Evolutionary conservation across 2,329 filamentous ascomycete species (phyloP), one percentile per base, ranked within the genome.

Genomic region (Plectosphaerella plurivora): DNA sequence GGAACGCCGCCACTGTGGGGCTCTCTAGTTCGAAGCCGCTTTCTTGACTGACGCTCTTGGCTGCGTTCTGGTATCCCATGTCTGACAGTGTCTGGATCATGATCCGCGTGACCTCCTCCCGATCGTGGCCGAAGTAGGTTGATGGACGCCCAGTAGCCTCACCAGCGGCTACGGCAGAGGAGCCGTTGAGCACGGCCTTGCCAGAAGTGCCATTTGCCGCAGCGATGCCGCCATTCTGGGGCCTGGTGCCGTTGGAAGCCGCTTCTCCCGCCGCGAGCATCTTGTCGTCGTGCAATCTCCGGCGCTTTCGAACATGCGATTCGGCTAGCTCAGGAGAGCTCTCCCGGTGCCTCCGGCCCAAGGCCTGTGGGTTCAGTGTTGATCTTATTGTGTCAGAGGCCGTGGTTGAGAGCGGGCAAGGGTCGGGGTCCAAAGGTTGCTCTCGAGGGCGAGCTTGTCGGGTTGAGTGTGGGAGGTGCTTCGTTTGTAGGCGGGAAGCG

Each of bases 31-130:
- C 84, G 66, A 83, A 96, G 1, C 91, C 92, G 64, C 93, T 97
- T 68, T 95, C 89, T 55, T 81, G 78, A 63, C 83, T 87, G 53
- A 99, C 75, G 55, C 80, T 84, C 45, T 83, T 78, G 22, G 94
- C 93, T 12, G 93, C 89, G 12, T 77, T 76, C 54, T 84, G 77
- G 65, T 97, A 97, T 3, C 94, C 94, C 73, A 99, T 79, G 67
- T 97, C 93, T 22, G 85, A 83, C 58, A 99, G 73, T 36, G 91
- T 89, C 70, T 99, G 94, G 63, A 99, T 94, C 61, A 99, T 72
- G 57, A 97, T 88, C 51, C 94, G 81, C 5, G 93, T 96, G 45
- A 97, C 87, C 73, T 99, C 93, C 74, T 96, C 91, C 65, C 91
- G 84, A 65, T 94, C 84, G 65, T 97, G 93, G 16, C 91, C 92